Evolutionary conservation across 139 green algal species (phyloP).

Genomic region (Desmodesmus armatus): DNA sequence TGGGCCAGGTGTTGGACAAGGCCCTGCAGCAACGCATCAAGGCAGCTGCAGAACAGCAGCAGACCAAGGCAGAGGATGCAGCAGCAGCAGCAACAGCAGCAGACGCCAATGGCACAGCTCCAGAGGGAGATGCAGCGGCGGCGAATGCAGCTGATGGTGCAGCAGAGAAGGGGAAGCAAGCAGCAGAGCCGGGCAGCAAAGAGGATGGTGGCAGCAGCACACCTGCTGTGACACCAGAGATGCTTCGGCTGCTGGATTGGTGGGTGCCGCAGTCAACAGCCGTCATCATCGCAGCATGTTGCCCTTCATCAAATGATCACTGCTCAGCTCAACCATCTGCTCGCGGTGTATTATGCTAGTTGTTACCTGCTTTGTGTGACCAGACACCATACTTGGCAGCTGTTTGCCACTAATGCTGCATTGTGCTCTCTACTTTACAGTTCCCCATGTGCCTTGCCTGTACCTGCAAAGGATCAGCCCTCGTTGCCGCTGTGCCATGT

Average conservation of each 20-base stretch:
- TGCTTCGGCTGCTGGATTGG: conserved; percentile 44
- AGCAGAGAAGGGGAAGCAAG: background rate
- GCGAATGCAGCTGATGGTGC: background rate
- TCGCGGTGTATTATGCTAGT: too few relatives aligned
- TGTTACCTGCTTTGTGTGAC: too few relatives aligned
- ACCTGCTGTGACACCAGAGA: background rate
- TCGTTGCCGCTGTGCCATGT: background rate
- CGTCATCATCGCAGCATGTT: too few relatives aligned
- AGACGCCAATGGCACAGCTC: background rate
- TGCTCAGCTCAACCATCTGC: too few relatives aligned
- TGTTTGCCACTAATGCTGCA: too few relatives aligned
- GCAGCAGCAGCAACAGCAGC: conserved; percentile 4
- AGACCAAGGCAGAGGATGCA: too few relatives aligned
- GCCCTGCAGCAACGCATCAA: conserved; percentile 40
- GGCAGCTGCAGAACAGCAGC: conserved; percentile 6
- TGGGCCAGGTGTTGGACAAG: conserved; percentile 24
- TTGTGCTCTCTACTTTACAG: too few relatives aligned
- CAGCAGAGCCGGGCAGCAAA: background rate
- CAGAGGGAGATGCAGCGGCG: background rate
- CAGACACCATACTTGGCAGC: too few relatives aligned
- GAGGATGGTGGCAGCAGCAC: background rate
- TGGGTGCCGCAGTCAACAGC: too few relatives aligned
- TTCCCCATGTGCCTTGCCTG: too few relatives aligned
- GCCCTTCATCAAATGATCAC: too few relatives aligned
- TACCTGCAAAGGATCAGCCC: too few relatives aligned